phyloP scores from a whole-genome alignment of 2,329 filamentous ascomycete genomes.

The Pseudocercospora pini-densiflorae region DNA sequence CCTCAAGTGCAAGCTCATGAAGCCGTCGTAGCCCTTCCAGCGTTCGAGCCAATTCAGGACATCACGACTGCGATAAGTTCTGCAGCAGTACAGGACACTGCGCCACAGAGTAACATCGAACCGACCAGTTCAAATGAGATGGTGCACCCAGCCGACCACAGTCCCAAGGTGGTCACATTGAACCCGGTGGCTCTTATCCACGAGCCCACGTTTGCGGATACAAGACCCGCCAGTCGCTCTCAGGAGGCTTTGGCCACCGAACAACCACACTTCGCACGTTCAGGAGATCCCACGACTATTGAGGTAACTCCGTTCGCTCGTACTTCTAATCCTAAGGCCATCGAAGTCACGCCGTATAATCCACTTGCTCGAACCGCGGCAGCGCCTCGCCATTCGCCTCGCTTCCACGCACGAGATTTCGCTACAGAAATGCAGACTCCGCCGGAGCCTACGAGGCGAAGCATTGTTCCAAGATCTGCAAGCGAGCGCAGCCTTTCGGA shows the following conservation, averaged over 20 bases:
- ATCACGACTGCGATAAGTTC: background rate
- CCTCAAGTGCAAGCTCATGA: background rate
- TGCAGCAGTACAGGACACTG: background rate
- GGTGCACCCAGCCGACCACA: background rate
- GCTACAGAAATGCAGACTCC: background rate
- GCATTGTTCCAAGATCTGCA: conserved; percentile 13
- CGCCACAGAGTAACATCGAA: background rate
- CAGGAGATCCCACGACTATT: background rate
- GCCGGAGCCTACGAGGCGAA: conserved; percentile 9
- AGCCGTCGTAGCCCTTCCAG: background rate
- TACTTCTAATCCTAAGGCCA: background rate
- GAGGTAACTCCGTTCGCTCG: background rate
- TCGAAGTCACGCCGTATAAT: background rate
- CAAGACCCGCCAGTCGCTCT: background rate
- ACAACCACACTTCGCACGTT: background rate
- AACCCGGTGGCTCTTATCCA: background rate
- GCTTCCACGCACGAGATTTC: conserved; percentile 13
- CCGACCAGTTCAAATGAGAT: background rate
- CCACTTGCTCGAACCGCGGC: background rate
- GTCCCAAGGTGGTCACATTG: background rate
- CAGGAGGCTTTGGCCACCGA: background rate
- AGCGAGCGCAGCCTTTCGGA: conserved; percentile 32
- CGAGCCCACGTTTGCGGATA: background rate
- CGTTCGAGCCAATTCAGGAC: background rate
- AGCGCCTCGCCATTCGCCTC: background rate